These are phyloP conservation scores for Russula abietina DNA, from an alignment of 768 basidiomycete species.

Conservation along the genomic window DNA sequence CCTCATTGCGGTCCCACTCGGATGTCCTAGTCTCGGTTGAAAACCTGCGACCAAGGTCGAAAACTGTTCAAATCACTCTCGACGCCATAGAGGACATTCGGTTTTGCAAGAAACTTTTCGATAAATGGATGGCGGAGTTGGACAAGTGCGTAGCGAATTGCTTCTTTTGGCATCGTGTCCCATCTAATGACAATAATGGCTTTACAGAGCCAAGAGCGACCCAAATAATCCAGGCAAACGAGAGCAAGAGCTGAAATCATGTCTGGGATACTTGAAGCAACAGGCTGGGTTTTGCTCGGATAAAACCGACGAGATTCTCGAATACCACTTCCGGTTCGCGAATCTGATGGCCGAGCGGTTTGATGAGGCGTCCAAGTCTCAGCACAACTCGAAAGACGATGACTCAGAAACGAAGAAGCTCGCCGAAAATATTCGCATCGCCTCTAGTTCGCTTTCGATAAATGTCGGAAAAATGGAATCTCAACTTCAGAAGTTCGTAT, in stretches of 20 bases:
- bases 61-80: too few species aligned
- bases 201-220: slow-evolving; percentile 5
- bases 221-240: too few species aligned
- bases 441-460: slow-evolving; percentile 11
- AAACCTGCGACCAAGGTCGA: neutral
- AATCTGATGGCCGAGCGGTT: slow-evolving; percentile 10
- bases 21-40: slow-evolving; percentile 7
- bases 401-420: slow-evolving; percentile 12
- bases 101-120: too few species aligned
- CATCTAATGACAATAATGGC: neutral
- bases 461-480: slow-evolving; percentile 3
- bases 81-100: too few species aligned
- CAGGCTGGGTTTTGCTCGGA: slow-evolving; percentile 8
- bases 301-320: slow-evolving; percentile 15
- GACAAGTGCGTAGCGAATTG: too few species aligned
- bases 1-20: slow-evolving; percentile 8
- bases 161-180: neutral
- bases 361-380: slow-evolving; percentile 12
- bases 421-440: slow-evolving; percentile 10
- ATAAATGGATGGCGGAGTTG: too few species aligned
- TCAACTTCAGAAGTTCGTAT: slow-evolving; percentile 6
- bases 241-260: neutral
- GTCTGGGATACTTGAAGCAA: slow-evolving; percentile 1
- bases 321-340: slow-evolving; percentile 14
- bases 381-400: too few species aligned